Evolutionary conservation across 139 green algal genomes (phyloP).

Genomic region (Tetradesmus lagerheimii): DNA sequence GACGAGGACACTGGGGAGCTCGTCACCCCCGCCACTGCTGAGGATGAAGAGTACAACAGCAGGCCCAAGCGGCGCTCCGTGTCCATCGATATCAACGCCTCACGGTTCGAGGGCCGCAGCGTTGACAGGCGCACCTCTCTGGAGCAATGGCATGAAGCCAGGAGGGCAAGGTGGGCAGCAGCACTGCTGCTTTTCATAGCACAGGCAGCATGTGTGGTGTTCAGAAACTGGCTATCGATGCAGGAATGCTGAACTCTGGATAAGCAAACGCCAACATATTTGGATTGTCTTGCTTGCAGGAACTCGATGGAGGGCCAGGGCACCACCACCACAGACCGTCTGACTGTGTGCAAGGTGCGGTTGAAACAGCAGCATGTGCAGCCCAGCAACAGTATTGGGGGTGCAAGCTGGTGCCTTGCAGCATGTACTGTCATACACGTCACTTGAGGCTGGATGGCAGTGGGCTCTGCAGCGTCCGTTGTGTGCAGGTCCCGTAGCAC

Average conservation of each 20-base stretch:
- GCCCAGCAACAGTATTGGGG: no score
- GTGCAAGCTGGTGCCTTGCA: no score
- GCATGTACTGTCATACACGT: no score
- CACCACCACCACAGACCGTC: slow-evolving; percentile 52
- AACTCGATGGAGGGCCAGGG: slow-evolving; percentile 59
- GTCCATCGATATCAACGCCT: slow-evolving; percentile 11
- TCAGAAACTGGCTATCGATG: no score
- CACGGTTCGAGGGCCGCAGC: neutral
- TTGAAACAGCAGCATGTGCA: neutral
- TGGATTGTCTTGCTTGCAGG: slow-evolving; percentile 17
- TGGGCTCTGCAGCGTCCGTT: no score
- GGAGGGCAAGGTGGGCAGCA: slow-evolving; percentile 48
- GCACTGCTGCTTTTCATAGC: neutral
- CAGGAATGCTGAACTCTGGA: no score
- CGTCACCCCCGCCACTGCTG: neutral
- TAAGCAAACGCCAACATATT: no score
- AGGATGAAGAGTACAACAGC: slow-evolving; percentile 38
- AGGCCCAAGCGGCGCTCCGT: slow-evolving; percentile 50
- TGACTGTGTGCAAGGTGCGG: slow-evolving; percentile 61
- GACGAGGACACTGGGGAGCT: slow-evolving; percentile 16
- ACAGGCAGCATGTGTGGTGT: neutral
- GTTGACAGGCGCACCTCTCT: slow-evolving; percentile 50
- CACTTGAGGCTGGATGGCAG: no score
- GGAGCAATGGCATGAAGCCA: slow-evolving; percentile 63
- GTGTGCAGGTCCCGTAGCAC: no score